Percentiles rank a stretch among this genome's conserved stretches.
Evolutionary conservation across 768 basidiomycete genomes (phyloP).

Genomic region (Psilocybe sp.): DNA sequence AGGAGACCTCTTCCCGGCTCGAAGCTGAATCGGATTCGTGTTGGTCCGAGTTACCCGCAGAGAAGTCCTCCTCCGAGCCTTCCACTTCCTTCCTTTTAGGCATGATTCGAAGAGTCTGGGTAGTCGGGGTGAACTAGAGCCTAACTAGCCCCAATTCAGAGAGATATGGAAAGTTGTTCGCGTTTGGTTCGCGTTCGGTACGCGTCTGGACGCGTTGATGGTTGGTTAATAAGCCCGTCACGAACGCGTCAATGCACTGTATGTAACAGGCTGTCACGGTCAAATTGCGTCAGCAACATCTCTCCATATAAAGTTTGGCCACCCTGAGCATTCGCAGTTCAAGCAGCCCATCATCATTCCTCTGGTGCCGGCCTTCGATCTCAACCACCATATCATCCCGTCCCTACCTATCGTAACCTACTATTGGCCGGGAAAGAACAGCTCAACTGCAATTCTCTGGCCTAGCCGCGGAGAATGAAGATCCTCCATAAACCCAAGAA

Average conservation of each 20-base stretch:
- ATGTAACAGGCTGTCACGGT: slow-evolving; percentile 6
- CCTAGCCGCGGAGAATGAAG: slow-evolving; percentile 73
- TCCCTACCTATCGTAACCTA: slow-evolving; percentile 3
- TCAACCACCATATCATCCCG: slow-evolving; percentile 2
- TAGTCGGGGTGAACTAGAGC: too few species aligned
- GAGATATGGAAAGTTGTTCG: background rate
- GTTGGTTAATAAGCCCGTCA: slow-evolving; percentile 13
- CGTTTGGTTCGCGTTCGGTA: background rate
- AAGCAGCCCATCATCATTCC: background rate
- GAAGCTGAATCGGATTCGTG: background rate
- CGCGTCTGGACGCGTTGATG: slow-evolving; percentile 5
- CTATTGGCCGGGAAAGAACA: background rate
- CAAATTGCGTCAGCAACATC: slow-evolving; percentile 33
- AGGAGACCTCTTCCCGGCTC: background rate
- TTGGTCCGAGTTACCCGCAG: background rate
- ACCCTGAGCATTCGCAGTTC: background rate
- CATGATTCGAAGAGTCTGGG: too few species aligned
- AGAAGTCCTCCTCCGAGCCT: background rate
- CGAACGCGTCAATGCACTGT: slow-evolving; percentile 8
- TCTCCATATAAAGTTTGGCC: slow-evolving; percentile 8
- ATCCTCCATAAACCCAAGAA: slow-evolving; percentile 85
- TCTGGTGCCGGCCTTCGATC: background rate
- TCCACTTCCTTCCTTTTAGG: slow-evolving; percentile 6
- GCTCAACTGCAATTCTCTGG: slow-evolving; percentile 27
- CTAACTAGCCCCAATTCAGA: background rate